Evolutionary conservation across 331 rosid species (phyloP), one percentile per base, ranked within the genome.

Genomic region (Malus hybrid): DNA sequence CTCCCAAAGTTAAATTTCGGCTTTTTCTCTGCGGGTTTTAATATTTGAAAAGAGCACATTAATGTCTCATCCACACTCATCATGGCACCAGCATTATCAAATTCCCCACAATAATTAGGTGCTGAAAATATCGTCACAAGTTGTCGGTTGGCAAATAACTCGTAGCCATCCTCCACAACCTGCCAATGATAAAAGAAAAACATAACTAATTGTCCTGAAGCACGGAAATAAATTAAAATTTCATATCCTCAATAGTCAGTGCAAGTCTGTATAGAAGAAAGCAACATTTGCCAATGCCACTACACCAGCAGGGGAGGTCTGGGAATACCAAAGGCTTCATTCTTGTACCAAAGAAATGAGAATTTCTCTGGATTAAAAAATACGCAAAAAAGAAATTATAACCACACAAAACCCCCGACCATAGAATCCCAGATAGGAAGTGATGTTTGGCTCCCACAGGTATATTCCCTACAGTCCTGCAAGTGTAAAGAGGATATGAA

Each of bases 81-180:
- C 97, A 91, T 91, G 30, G 97, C 97, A 42, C 97, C 97, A 7
- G 96, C 96, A 76, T 91, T 91, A 82, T 91, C 90, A 74, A 91
- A 91, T 73, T 88, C 96, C 74, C 96, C 96, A 80, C 93, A 91
- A 77, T 91, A 91, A 82, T 91, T 91, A 65, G 96, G 93, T 28
- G 96, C 96, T 18, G 96, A 91, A 86, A 91, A 91, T 85, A 91
- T 82, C 8, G 93, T 91, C 69, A 89, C 96, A 52, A 89, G 97
- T 79, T 87, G 89, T 42, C 95, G 84, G 39, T 87, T 68, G 34
- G 97, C 95, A 84, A 87, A 91, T 79, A 91, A 91, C 82, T 89
- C 91, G 1, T 91, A 91, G 34, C 97, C 97, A 80, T 91, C 94
- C 77, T 91, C 94, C 66, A 91, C 97, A 79, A 91, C 97, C 97